Evolutionary conservation across 371 early-diverging fungal species (phyloP), one percentile per base, ranked within the genome.

Genomic region (Apophysomyces sp.): DNA sequence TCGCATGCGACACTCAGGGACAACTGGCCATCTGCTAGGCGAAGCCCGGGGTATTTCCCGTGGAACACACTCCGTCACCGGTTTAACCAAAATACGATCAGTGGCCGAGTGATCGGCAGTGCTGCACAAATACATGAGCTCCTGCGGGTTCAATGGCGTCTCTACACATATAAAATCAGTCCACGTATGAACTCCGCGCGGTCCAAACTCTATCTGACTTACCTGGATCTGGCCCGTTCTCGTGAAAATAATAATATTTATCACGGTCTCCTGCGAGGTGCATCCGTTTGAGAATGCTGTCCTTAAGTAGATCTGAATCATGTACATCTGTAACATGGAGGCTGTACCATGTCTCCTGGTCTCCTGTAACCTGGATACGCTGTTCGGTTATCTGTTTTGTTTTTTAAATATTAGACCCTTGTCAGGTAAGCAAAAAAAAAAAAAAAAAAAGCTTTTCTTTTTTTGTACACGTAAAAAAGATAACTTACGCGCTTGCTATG

Each of bases 291-390:
- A 82, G 70, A 8, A 85, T 79, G 15, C 60, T 63, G 28, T 83
- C 76, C 54, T 85, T 85, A 30, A 82, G 68, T 12, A 67, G 32
- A 12, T 76, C 67, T 6, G 83, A 69, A 39, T 83, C 80, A 34
- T 71, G 72, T n/a, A 85, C 69, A n/a, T 81, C 76, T 1, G 79
- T 73, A 7, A 83, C 78, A 32, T 77, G 80, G 18, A 85, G 69
- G 51, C 81, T 80, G 40, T 82, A 82, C 76, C 83, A 85, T 9
- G 78, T 82, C 32, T 85, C 85, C 28, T 75, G 76, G 62, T 85
- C 85, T 24, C 70, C 59, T 8, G 85, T 85, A 11, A 85, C 80
- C 49, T 85, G 85, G 30, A 85, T 83, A 9, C 79, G 64, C 53
- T 70, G 75, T 44, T 77, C 78, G 49, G 39, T 57, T 26, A 37